Percentiles rank a stretch among this genome's conserved stretches.
phyloP scores from a whole-genome alignment of 2,329 filamentous ascomycete species.

The Aspergillus transmontanensis region DNA sequence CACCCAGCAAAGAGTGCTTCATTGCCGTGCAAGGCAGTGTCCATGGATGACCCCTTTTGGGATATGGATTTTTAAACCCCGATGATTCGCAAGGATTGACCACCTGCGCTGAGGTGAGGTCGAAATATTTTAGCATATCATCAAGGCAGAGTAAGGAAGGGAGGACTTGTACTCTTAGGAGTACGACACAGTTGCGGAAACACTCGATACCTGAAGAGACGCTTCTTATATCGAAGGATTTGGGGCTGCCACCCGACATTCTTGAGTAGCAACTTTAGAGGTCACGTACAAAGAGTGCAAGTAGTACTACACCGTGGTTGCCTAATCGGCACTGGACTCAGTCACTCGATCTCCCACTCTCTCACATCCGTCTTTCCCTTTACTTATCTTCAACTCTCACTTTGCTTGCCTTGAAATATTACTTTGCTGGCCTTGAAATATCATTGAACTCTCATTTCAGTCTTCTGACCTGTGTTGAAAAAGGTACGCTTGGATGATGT shows the following conservation, averaged over 20 bases:
- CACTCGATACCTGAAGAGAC: constrained; percentile 18
- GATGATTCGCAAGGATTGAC: constrained; percentile 42
- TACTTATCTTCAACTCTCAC: too few relatives aligned
- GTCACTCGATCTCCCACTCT: too few relatives aligned
- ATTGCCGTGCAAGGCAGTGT: neutral
- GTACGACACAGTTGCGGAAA: neutral
- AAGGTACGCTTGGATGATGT: too few relatives aligned
- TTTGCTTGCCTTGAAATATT: too few relatives aligned
- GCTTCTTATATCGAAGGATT: constrained; percentile 16
- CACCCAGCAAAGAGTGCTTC: neutral
- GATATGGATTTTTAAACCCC: constrained; percentile 40
- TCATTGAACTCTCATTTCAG: too few relatives aligned
- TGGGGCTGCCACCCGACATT: constrained; percentile 19
- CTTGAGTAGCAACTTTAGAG: too few relatives aligned
- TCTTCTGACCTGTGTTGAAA: too few relatives aligned
- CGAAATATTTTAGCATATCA: constrained; percentile 33
- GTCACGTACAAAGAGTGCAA: too few relatives aligned
- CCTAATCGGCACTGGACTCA: too few relatives aligned
- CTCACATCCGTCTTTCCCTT: too few relatives aligned
- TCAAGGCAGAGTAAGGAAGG: neutral
- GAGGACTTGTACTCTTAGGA: neutral
- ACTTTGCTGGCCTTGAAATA: too few relatives aligned
- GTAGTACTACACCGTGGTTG: too few relatives aligned
- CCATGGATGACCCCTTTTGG: constrained; percentile 17
- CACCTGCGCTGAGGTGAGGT: constrained; percentile 43